Conservation (phyloP, 129 eudicot species). For the Arctium minus region DNA sequence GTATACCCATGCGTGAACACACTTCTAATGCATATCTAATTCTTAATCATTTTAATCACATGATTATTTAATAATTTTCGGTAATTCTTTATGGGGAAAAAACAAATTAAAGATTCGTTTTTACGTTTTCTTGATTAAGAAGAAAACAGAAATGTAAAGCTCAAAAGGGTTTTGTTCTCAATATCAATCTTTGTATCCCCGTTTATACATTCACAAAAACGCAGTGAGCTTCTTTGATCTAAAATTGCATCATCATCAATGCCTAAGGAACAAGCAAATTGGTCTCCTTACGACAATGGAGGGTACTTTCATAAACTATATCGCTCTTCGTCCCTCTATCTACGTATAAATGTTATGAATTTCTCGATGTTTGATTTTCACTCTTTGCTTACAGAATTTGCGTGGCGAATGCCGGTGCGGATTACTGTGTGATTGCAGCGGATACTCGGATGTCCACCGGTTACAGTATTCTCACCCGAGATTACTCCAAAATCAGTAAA, state of each 20-base stretch:
- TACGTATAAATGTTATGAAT: not conserved
- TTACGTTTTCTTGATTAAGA: not conserved
- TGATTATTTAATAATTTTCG: too few species aligned
- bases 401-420: slow-evolving; percentile 90
- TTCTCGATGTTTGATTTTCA: not conserved
- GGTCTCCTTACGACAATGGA: slow-evolving; percentile 87
- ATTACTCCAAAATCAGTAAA: slow-evolving; percentile 86
- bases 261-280: slow-evolving; percentile 64
- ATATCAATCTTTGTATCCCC: not conserved
- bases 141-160: not conserved
- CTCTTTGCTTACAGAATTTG: slow-evolving; percentile 16
- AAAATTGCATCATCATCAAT: slow-evolving; percentile 15
- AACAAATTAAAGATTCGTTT: too few species aligned
- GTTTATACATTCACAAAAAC: not conserved
- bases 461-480: slow-evolving; percentile 92
- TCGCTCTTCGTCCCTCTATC: not conserved
- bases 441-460: slow-evolving; percentile 99
- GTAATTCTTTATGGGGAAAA: too few species aligned
- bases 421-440: slow-evolving; percentile 90
- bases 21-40: too few species aligned
- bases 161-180: not conserved
- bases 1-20: too few species aligned
- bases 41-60: too few species aligned
- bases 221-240: not conserved
- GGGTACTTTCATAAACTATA: slow-evolving; percentile 31